A percentile compares a stretch with the other conserved stretches of the same genome.
Evolutionary conservation across 129 eudicot species (phyloP).

Genomic region (Silybum marianum): DNA sequence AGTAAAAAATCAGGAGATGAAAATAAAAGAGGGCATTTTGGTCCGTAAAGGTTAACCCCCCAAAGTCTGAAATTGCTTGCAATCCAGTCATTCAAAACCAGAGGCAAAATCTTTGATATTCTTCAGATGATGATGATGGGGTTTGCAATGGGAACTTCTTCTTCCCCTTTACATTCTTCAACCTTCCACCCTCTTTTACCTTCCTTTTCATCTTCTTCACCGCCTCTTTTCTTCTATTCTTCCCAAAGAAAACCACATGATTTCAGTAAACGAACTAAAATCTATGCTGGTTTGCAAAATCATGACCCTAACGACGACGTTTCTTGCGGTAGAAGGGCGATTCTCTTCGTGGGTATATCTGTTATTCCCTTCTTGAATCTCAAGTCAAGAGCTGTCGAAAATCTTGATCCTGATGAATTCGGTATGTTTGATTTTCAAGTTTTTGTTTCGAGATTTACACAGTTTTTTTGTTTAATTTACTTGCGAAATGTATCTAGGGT

Average conservation of each 20-base stretch:
- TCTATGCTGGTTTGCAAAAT: conserved; percentile 45
- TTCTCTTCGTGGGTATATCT: conserved; percentile 66
- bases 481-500: conserved; percentile 13
- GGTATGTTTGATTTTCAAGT: conserved; percentile 19
- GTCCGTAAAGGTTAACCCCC: conserved; percentile 4
- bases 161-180: conserved; percentile 43
- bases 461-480: neutral
- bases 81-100: neutral
- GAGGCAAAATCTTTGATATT: conserved; percentile 6
- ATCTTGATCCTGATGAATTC: conserved; percentile 40
- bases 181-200: conserved; percentile 24
- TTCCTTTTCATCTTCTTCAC: conserved; percentile 34
- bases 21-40: conserved; percentile 27
- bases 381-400: conserved; percentile 45
- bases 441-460: conserved; percentile 8
- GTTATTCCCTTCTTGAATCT: conserved; percentile 60
- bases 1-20: neutral
- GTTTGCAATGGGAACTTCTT: conserved; percentile 51
- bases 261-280: conserved; percentile 36
- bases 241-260: conserved; percentile 36
- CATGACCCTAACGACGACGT: conserved; percentile 30
- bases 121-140: conserved; percentile 31
- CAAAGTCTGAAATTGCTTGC: neutral
- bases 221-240: conserved; percentile 37
- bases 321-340: conserved; percentile 51